These are phyloP conservation scores for Ilex aquifolium DNA, from an alignment of 257 asterid genomes.

Conservation along the genomic window DNA sequence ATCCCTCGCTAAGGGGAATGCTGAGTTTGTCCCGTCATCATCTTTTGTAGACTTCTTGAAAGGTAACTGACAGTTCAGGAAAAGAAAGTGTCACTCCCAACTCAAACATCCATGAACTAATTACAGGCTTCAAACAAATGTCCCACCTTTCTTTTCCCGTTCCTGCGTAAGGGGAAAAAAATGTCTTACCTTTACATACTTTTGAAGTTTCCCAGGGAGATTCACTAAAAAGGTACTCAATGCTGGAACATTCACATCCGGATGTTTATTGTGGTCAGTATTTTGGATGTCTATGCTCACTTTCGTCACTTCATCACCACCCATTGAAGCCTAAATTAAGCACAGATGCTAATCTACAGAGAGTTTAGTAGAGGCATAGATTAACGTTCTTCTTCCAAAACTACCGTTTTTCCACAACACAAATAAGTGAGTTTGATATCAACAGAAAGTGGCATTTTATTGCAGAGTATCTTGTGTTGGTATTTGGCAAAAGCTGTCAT, in stretches of 20 bases:
- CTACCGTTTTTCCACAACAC: too few species aligned
- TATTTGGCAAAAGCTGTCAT: too few species aligned
- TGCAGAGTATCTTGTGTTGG: too few species aligned
- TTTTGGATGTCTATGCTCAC: not conserved
- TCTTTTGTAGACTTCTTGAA: conserved; percentile 27
- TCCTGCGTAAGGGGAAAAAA: too few species aligned
- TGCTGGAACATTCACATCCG: not conserved
- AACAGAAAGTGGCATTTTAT: too few species aligned
- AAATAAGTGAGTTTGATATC: too few species aligned
- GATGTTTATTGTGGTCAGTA: not conserved
- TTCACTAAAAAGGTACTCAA: not conserved
- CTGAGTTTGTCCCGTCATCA: conserved; percentile 13
- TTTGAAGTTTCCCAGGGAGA: not conserved
- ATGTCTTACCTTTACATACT: not conserved
- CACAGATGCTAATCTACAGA: too few species aligned
- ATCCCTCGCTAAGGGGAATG: conserved; percentile 14
- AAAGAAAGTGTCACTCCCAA: conserved; percentile 1
- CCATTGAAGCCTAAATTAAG: too few species aligned
- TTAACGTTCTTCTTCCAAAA: too few species aligned
- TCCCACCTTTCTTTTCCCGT: too few species aligned
- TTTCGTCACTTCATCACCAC: too few species aligned
- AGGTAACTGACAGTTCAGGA: conserved; percentile 28
- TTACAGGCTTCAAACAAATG: not conserved
- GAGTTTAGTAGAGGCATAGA: too few species aligned
- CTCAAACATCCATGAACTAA: conserved; percentile 7